Conservation (phyloP, 345 rosid species). For the Eutrema yunnanense region DNA sequence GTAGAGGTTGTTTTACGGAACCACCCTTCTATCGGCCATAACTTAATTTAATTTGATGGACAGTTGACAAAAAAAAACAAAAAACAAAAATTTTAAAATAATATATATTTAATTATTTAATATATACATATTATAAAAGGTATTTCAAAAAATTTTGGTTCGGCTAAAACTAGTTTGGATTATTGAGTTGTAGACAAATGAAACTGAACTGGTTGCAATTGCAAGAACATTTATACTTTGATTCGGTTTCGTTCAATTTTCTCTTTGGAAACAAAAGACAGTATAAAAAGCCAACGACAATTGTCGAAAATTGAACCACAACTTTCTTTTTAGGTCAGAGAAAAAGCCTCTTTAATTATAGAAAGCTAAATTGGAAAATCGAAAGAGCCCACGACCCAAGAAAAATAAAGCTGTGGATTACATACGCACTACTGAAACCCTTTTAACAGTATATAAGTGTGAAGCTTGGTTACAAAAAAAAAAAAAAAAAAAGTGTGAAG, state of each 20-base stretch:
- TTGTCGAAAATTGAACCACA: conserved; percentile 19
- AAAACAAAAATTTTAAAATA: background rate
- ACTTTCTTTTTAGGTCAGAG: conserved; percentile 10
- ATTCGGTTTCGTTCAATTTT: background rate
- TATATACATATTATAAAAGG: background rate
- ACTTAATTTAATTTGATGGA: no score
- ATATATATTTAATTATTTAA: background rate
- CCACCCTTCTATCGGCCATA: no score
- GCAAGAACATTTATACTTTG: background rate
- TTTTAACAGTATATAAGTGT: background rate
- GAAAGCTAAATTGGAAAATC: conserved; percentile 20
- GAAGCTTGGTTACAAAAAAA: background rate
- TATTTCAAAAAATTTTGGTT: background rate
- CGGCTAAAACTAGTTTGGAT: background rate
- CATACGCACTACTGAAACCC: conserved; percentile 11
- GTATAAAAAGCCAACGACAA: background rate
- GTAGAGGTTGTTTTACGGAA: no score
- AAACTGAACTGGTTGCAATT: conserved; percentile 5
- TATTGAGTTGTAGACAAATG: background rate
- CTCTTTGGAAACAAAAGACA: background rate
- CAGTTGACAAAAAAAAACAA: background rate
- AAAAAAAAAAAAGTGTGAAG: background rate
- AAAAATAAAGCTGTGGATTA: conserved; percentile 8
- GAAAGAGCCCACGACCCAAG: conserved; percentile 29
- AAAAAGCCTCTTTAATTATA: conserved; percentile 16